Percentiles rank a stretch among this genome's conserved stretches.
phyloP scores from a whole-genome alignment of 2,329 filamentous ascomycete species.

The Drechslerella dactyloides region DNA sequence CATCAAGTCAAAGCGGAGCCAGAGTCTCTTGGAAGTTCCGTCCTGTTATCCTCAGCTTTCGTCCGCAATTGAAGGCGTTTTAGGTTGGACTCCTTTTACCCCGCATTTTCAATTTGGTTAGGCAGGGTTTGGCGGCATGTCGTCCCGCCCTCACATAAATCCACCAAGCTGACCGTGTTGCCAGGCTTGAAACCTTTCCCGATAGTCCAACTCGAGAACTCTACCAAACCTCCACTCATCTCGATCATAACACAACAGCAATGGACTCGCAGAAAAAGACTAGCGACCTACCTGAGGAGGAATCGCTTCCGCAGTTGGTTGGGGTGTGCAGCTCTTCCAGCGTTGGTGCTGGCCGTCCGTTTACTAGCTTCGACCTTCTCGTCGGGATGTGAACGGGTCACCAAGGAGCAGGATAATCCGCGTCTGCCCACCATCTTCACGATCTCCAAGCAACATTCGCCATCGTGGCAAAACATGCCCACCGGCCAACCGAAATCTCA shows the following conservation, averaged over 20 bases:
- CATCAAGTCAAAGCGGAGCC: too few species aligned
- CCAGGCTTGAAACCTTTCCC: constrained; percentile 12
- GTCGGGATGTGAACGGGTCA: not conserved
- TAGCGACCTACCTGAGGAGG: constrained; percentile 20
- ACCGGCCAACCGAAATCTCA: constrained; percentile 22
- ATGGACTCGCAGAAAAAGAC: constrained; percentile 1
- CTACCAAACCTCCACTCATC: constrained; percentile 8
- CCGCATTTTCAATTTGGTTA: constrained; percentile 51
- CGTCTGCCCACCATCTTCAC: constrained; percentile 15
- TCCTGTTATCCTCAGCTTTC: not conserved
- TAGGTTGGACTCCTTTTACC: constrained; percentile 35
- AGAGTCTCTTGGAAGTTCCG: too few species aligned
- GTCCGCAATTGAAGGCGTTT: constrained; percentile 17
- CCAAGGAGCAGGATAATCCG: not conserved
- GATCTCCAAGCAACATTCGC: not conserved
- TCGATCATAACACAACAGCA: constrained; percentile 5
- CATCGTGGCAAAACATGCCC: constrained; percentile 29
- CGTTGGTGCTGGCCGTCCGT: too few species aligned
- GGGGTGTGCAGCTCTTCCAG: not conserved
- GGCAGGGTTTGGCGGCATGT: constrained; percentile 47
- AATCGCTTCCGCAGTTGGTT: constrained; percentile 33
- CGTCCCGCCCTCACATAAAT: constrained; percentile 45
- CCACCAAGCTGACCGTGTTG: constrained; percentile 44
- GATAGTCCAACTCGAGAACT: constrained; percentile 21
- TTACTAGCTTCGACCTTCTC: not conserved